Evolutionary conservation across 2,329 filamentous ascomycete genomes (phyloP), one percentile per base, ranked within the genome.

Genomic region (Falciphora oryzae): DNA sequence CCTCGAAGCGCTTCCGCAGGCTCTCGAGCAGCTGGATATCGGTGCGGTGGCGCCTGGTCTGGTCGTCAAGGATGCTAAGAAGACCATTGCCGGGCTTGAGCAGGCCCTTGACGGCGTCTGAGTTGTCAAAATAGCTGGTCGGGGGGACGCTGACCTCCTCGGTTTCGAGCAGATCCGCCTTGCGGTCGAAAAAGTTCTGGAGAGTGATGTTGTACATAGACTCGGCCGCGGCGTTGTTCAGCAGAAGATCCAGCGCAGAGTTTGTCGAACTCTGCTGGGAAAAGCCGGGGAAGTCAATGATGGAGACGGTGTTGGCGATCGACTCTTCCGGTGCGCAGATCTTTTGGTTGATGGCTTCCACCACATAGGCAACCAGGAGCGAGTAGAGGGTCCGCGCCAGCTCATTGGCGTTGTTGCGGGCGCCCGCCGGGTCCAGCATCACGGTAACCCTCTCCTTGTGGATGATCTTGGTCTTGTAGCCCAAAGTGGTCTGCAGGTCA

Each of bases 91-190:
- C 92, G 65, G 92, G 84, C 79, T 98, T 99, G 64, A 99, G 81
- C 38, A 99, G 83, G 16, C 93, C 94, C 71, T 91, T 92, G 66
- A 97, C 93, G 13, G 94, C 93, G 75, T 98, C 95, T 0, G 91
- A 93, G 76, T 98, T 99, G 77, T 99, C 95, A 71, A 97, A 99
- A 76, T 98, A 99, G 78, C 92, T 97, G 0, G 94, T 97, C 0
- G 93, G 89, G 2, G 93, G 85, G 3, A 99, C 92, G 38, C 83
- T 87, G 50, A 99, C 92, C 74, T 99, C 95, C 75, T 99, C 95
- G 1, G 89, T 93, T 73, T 99, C 95, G 28, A 99, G 83, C 78
- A 96, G 86, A 67, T 98, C 94, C 0, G 93, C 93, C 76, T 95
- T 96, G 69, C 89, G 89, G 73, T 97, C 93, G 75, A 98, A 99